Evolutionary conservation across 257 asterid species (phyloP).

Genomic region (Solanum corneliomulleri): DNA sequence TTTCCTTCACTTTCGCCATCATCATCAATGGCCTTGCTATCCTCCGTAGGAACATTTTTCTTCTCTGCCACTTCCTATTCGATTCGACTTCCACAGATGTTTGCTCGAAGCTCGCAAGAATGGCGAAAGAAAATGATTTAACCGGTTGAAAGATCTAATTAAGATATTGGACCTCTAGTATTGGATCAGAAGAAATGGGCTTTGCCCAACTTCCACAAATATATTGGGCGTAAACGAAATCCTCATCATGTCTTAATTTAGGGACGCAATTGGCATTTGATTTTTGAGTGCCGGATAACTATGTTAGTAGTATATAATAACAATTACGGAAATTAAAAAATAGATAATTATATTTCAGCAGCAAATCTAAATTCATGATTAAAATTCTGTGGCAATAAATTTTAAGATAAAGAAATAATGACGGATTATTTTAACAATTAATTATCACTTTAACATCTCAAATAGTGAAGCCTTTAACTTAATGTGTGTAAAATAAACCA

Average conservation of each 20-base stretch:
- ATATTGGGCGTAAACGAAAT: not conserved
- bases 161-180: not conserved
- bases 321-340: too few species aligned
- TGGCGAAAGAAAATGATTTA: not conserved
- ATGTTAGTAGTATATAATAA: not conserved
- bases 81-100: not conserved
- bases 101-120: not conserved
- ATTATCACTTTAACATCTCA: not conserved
- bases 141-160: not conserved
- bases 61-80: not conserved
- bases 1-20: slow-evolving; percentile 83
- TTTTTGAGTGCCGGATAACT: not conserved
- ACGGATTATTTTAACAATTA: fast-evolving
- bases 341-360: not conserved
- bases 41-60: slow-evolving; percentile 70
- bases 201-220: not conserved
- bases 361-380: too few species aligned
- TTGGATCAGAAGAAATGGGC: not conserved
- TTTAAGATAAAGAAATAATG: not conserved
- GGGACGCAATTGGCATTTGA: not conserved
- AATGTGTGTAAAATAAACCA: too few species aligned
- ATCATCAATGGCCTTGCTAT: slow-evolving; percentile 77
- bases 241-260: not conserved
- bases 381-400: too few species aligned
- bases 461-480: not conserved